These are phyloP conservation scores for Trametes gibbosa DNA, from an alignment of 768 basidiomycete species.

Conservation along the genomic window DNA sequence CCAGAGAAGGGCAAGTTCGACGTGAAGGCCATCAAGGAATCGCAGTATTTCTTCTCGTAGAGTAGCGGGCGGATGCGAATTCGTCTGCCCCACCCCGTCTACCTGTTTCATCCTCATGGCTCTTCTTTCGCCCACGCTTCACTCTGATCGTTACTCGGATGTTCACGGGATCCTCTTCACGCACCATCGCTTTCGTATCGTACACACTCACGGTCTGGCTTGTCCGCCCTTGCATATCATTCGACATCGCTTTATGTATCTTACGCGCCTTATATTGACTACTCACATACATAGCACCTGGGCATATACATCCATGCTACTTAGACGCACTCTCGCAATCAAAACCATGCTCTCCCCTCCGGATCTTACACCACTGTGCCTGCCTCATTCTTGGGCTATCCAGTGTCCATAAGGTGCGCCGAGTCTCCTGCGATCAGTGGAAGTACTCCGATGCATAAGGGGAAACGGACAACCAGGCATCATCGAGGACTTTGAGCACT, in stretches of 20 bases:
- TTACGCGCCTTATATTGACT: constrained; percentile 19
- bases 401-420: background rate
- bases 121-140: background rate
- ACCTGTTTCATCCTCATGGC: background rate
- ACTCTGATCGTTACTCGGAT: background rate
- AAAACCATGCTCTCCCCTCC: constrained; percentile 1
- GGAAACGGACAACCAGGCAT: constrained; percentile 47
- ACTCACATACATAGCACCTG: background rate
- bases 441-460: constrained; percentile 33
- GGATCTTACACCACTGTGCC: background rate
- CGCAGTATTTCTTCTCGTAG: constrained; percentile 94
- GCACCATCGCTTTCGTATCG: background rate
- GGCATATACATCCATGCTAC: background rate
- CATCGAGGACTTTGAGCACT: constrained; percentile 48
- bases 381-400: background rate
- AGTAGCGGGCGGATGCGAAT: background rate
- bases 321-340: constrained; percentile 4
- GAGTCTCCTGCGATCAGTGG: background rate
- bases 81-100: background rate
- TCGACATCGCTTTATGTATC: constrained; percentile 10
- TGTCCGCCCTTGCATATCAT: background rate
- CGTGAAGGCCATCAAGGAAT: constrained; percentile 76
- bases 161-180: constrained; percentile 3
- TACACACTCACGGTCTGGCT: background rate
- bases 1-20: constrained; percentile 86